Evolutionary conservation across 1,139 yeast genomes (phyloP).

Genomic region (Kurtzmaniella natalensis): DNA sequence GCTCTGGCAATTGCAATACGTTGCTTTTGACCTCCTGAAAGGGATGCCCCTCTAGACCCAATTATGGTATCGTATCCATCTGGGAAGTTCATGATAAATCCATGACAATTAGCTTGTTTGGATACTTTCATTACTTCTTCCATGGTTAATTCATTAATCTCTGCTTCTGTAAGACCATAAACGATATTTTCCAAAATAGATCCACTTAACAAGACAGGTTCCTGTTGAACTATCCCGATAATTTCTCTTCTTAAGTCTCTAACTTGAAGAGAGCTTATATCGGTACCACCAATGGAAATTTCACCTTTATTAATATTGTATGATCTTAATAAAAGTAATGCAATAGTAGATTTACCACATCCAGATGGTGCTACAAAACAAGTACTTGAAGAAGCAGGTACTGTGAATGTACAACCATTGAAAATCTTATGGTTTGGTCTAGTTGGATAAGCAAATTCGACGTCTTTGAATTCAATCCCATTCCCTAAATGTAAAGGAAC

Average conservation of each 20-base stretch:
- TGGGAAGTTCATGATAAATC: slow-evolving; percentile 45
- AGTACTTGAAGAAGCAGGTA: slow-evolving; percentile 70
- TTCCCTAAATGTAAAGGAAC: slow-evolving; percentile 43
- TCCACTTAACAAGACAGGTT: slow-evolving; percentile 77
- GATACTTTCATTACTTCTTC: slow-evolving; percentile 40
- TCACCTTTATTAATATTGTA: slow-evolving; percentile 56
- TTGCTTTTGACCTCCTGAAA: slow-evolving; percentile 88
- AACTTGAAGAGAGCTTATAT: slow-evolving; percentile 61
- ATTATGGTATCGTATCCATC: slow-evolving; percentile 52
- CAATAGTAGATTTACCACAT: slow-evolving; percentile 84
- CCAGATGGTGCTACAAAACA: slow-evolving; percentile 94
- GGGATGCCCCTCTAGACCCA: slow-evolving; percentile 54
- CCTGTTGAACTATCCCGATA: slow-evolving; percentile 86
- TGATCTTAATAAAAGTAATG: slow-evolving; percentile 67
- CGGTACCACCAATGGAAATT: slow-evolving; percentile 62
- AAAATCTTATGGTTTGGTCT: slow-evolving; percentile 74
- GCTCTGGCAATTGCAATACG: slow-evolving; percentile 87
- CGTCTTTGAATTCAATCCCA: slow-evolving; percentile 61
- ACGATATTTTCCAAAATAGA: slow-evolving; percentile 74
- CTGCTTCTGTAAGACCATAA: slow-evolving; percentile 62
- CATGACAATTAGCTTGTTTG: slow-evolving; percentile 54
- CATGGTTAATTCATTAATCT: slow-evolving; percentile 37
- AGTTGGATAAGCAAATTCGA: slow-evolving; percentile 80
- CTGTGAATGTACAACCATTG: slow-evolving; percentile 54
- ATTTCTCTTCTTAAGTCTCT: slow-evolving; percentile 63